These are phyloP conservation scores for Pichia occidentalis DNA, from an alignment of 805 yeast genomes.

Conservation along the genomic window DNA sequence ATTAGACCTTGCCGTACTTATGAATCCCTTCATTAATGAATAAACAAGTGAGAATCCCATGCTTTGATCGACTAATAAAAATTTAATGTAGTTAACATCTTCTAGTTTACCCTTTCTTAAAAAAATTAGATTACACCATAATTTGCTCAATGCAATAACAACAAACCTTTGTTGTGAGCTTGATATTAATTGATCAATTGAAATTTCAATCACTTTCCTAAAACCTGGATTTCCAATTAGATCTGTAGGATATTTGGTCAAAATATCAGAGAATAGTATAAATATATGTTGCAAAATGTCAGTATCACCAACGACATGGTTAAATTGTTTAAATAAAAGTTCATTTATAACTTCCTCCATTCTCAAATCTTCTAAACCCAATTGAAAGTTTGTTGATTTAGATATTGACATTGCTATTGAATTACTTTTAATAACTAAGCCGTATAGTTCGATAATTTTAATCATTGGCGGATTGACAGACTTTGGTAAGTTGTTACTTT, in stretches of 20 bases:
- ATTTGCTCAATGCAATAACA: conserved; percentile 43
- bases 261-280: conserved; percentile 34
- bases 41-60: conserved; percentile 30
- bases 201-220: conserved; percentile 27
- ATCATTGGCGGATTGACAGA: conserved; percentile 23
- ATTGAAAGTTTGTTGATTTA: conserved; percentile 8
- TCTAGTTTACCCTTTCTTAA: conserved; percentile 37
- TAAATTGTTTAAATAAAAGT: conserved; percentile 33
- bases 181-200: conserved; percentile 32
- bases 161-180: conserved; percentile 48
- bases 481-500: conserved; percentile 34
- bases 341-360: conserved; percentile 31
- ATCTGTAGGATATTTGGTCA: conserved; percentile 23
- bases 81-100: conserved; percentile 26
- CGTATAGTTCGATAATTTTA: conserved; percentile 33
- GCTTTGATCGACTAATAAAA: conserved; percentile 25
- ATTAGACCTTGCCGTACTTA: conserved; percentile 52
- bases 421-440: conserved; percentile 24
- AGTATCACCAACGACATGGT: conserved; percentile 41
- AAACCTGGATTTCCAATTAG: conserved; percentile 29
- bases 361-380: conserved; percentile 21
- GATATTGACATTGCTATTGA: conserved; percentile 26
- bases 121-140: conserved; percentile 48
- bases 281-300: conserved; percentile 50
- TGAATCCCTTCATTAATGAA: conserved; percentile 36